Conservation (phyloP, 2,329 filamentous ascomycete species). For the Ophiostoma fasciatum region DNA sequence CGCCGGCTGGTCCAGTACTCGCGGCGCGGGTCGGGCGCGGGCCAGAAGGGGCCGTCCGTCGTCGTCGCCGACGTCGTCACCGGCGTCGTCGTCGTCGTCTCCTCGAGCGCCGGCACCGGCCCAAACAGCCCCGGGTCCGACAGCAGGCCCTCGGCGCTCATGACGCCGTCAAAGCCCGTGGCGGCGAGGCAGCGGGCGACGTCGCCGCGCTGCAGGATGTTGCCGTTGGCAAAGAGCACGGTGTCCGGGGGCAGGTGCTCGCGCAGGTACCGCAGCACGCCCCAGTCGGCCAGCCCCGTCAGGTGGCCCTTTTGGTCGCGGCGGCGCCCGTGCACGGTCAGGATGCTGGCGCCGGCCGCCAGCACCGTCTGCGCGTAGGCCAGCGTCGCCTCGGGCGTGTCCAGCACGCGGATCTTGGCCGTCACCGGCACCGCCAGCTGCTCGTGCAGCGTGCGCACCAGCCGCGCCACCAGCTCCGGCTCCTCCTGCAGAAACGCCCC, state of each 20-base stretch:
- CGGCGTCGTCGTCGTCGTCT: constrained; percentile 4
- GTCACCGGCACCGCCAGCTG: constrained; percentile 75
- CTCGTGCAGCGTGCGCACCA: constrained; percentile 71
- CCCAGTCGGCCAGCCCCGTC: constrained; percentile 88
- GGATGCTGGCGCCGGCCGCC: constrained; percentile 74
- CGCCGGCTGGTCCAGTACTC: constrained; percentile 71
- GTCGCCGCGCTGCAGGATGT: constrained; percentile 70
- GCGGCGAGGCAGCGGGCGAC: constrained; percentile 61
- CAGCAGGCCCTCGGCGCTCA: constrained; percentile 92
- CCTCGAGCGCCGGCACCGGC: constrained; percentile 43
- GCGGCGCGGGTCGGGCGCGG: constrained; percentile 28
- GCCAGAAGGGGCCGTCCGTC: constrained; percentile 5
- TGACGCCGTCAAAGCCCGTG: constrained; percentile 82
- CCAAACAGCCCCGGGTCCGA: constrained; percentile 84
- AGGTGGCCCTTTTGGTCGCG: constrained; percentile 93
- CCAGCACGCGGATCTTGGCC: constrained; percentile 84
- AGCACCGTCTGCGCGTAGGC: constrained; percentile 82
- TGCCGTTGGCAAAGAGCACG: constrained; percentile 94
- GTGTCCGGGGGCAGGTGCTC: constrained; percentile 74
- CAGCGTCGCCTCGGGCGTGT: constrained; percentile 73
- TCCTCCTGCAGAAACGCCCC: constrained; percentile 93
- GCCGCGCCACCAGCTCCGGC: constrained; percentile 62
- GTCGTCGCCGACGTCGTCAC: too few relatives aligned
- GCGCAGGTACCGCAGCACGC: constrained; percentile 64
- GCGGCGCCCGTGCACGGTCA: constrained; percentile 80